Evolutionary conservation across 305 asterid genomes (phyloP), one percentile per base, ranked within the genome.

Genomic region (Fraxinus sp.): DNA sequence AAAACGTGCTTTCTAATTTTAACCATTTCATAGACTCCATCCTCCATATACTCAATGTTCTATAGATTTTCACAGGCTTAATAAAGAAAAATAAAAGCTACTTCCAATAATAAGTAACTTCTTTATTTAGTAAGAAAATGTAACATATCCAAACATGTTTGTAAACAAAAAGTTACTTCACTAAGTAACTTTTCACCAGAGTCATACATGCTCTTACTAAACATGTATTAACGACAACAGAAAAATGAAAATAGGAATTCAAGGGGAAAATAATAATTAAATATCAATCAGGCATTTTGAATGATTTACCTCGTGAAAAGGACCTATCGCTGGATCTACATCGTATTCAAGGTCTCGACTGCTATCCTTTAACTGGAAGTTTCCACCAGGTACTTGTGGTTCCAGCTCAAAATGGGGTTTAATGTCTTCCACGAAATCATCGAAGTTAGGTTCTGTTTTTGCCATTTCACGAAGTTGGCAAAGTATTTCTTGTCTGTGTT

Each of bases 381-480:
- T 84, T 79, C 79, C 75, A 11, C 57, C 92, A 46, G 90, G 86
- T 64, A 68, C 84, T 78, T 84, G 82, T 39, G 88, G 35, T 75
- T 86, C 89, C 87, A 73, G 77, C 71, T 80, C 91, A 59, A 32
- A 57, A 46, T 76, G 37, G 55, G 88, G 85, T 75, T 90, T 90
- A 39, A 83, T 55, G 66, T 86, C 93, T 74, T 79, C 90, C 49
- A 90, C 87, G 39, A 84, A 91, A 75, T 87, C 91, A 78, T 57
- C 79, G 77, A 87, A 84, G 87, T 87, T 85, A 28, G 98, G 95
- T 84, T 93, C 98, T 73, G 83, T 81, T 82, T 87, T 92, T 0
- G 95, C 95, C 93, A 96, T 83, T 83, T 90, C 91, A 4, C 92
- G 97, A 55, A 96, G 95, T 85, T 96, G 99, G 87, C 46, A 1